These are phyloP conservation scores for Oryza rufipogon DNA, from an alignment of 176 grass and related monocot species.

Conservation along the genomic window DNA sequence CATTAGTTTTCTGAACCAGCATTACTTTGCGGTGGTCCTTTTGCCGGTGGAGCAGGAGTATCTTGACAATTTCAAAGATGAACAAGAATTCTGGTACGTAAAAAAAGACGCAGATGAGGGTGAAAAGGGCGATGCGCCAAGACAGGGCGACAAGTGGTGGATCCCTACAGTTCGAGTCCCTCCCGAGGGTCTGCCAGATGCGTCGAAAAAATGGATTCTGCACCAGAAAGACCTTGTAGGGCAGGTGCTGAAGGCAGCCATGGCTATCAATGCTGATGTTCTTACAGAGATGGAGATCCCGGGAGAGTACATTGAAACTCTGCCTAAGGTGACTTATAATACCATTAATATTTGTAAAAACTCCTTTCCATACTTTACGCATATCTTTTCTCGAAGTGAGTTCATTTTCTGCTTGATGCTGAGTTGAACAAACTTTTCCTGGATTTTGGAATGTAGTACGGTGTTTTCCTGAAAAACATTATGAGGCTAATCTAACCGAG, in stretches of 20 bases:
- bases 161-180: conserved; percentile 77
- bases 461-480: not conserved
- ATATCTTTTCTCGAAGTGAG: not conserved
- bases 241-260: conserved; percentile 82
- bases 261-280: conserved; percentile 77
- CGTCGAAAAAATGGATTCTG: conserved; percentile 60
- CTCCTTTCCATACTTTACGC: not conserved
- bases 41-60: conserved; percentile 51
- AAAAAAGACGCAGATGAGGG: conserved; percentile 38
- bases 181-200: conserved; percentile 55
- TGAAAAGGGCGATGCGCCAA: conserved; percentile 32
- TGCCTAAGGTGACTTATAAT: conserved; percentile 63
- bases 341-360: not conserved
- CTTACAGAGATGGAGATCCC: conserved; percentile 76
- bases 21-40: not conserved
- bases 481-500: not conserved
- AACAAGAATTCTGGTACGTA: conserved; percentile 70
- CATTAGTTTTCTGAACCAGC: not conserved
- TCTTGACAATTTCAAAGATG: conserved; percentile 64
- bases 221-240: conserved; percentile 75
- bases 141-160: conserved; percentile 78
- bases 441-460: not conserved
- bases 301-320: conserved; percentile 64
- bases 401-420: not conserved
- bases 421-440: not conserved